Evolutionary conservation across 495 filamentous ascomycete genomes (phyloP).

Genomic region (Talaromyces adpressus): DNA sequence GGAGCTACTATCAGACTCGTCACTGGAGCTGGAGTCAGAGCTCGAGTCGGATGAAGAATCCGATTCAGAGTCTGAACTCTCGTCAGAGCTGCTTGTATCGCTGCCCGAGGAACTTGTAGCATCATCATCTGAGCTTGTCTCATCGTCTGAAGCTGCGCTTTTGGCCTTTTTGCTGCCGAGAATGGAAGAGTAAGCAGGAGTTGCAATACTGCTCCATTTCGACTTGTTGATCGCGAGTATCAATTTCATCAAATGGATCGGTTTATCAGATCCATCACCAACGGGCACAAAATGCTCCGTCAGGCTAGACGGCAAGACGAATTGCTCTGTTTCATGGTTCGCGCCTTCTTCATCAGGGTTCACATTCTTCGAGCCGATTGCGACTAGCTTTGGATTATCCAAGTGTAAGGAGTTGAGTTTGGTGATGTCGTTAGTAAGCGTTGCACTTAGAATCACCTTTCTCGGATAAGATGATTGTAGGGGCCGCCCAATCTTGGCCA

Average conservation of each 20-base stretch:
- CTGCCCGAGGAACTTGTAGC: conserved; percentile 21
- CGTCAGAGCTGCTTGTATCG: conserved; percentile 25
- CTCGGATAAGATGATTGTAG: conserved; percentile 37
- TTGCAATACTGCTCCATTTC: background rate
- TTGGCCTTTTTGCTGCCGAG: conserved; percentile 7
- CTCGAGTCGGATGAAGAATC: conserved; percentile 17
- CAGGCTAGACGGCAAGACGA: conserved; percentile 62
- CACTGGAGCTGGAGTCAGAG: conserved; percentile 18
- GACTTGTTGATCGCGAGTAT: conserved; percentile 25
- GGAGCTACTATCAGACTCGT: conserved; percentile 19
- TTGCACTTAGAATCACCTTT: conserved; percentile 84
- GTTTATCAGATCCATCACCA: conserved; percentile 70
- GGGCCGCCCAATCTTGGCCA: conserved; percentile 29
- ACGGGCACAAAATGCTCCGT: conserved; percentile 69
- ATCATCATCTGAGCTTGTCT: conserved; percentile 17
- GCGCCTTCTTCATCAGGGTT: conserved; percentile 22
- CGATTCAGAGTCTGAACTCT: conserved; percentile 22
- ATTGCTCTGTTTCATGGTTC: conserved; percentile 22
- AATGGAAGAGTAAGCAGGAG: conserved; percentile 45
- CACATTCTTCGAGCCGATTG: conserved; percentile 51
- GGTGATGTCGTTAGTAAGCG: conserved; percentile 84
- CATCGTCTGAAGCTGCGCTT: conserved; percentile 6
- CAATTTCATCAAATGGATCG: conserved; percentile 61
- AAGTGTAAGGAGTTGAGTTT: conserved; percentile 71
- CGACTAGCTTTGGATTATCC: conserved; percentile 64